Base-by-base conservation (phyloP, 169 alveolate genomes). In the Plasmodium gallinaceum region DNA sequence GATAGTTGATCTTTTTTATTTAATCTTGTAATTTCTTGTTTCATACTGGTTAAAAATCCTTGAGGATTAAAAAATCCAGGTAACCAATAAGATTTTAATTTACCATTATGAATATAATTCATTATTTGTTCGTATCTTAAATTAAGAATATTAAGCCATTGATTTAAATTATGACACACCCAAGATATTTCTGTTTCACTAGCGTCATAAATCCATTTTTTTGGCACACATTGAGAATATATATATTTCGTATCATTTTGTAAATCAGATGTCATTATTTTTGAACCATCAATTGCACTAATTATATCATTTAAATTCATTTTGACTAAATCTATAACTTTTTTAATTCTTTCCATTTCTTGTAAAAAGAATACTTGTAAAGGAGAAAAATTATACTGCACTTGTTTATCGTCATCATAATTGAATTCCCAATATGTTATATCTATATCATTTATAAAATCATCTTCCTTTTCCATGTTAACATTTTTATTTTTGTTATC, bases 161-260 rank as follows among this genome's bases (percentile, higher is more conserved):
- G 93, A 65, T 98, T 98, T n/a, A 98, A 96, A 54, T 96, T 95
- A 52, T 98, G 97, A 45, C 97, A 95, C 60, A 98, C 94, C 99
- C 99, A 98, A 7, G 99, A 96, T 62, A 98, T 97, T 94, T 98
- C 99, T 0, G 99, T 98, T 14, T 99, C 99, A 66, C 98, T 96
- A 54, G 99, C 99, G 92, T 98, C 99, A 93, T 96, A 96, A 88
- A 96, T 93, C 99, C 99, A 98, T 48, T 96, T 96, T 71, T 91
- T 88, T 37, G 99, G 99, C 64, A 97, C 98, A 66, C 97, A 91
- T 88, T 96, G 95, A 74, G 97, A 97, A 75, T 92, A 97, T 20
- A 97, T 93, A 32, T 96, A 76, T 78, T 96, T 96, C 75, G 97
- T 95, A 52, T 97, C 95, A 68, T 93, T 96, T 57, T 96, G 97